Base-by-base conservation (phyloP, 345 rosid species). In the Eucalyptus decipiens region DNA sequence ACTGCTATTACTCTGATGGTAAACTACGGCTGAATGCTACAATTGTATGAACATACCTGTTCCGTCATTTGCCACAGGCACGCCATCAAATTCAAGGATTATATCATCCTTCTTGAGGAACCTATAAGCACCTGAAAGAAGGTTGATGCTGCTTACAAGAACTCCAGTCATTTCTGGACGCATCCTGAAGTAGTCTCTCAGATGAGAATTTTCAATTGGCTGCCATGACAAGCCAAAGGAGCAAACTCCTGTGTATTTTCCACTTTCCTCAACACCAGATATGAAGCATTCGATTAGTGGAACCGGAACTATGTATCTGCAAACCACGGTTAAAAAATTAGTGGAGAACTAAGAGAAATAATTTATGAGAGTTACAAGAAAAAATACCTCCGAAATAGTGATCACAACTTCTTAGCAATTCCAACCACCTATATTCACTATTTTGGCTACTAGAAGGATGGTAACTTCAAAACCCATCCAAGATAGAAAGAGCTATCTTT, bases 221-320 rank as follows among this genome's bases (percentile, higher is more conserved):
- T 97, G 99, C 90, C 96, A 96, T 40, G 96, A 95, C 88, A 97
- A 92, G 87, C 99, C 97, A 91, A 96, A 91, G 72, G 96, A 95
- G 91, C 99, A 97, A 91, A 97, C 94, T 60, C 99, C 97, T 80
- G 90, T 89, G 90, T 95, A 95, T 90, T 91, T 93, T 87, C 96
- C 97, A 32, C 90, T 92, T 92, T 95, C 96, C 91, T 94, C 95
- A 88, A 95, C 95, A 21, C 96, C 96, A 85, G 91, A 89, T 90
- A 96, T 95, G 88, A 97, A 97, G 91, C 94, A 95, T 92, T 94
- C 93, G 48, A 96, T 97, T 42, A 97, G 93, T 9, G 98, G 97
- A 90, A 96, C 96, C 34, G 98, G 98, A 88, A 96, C 96, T 90
- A 96, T 96, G 89, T 95, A 97, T 16, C 99, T 96, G 93, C 91